Evolutionary conservation across 371 early-diverging fungal genomes (phyloP).

Genomic region (Rhizopus delemar): DNA sequence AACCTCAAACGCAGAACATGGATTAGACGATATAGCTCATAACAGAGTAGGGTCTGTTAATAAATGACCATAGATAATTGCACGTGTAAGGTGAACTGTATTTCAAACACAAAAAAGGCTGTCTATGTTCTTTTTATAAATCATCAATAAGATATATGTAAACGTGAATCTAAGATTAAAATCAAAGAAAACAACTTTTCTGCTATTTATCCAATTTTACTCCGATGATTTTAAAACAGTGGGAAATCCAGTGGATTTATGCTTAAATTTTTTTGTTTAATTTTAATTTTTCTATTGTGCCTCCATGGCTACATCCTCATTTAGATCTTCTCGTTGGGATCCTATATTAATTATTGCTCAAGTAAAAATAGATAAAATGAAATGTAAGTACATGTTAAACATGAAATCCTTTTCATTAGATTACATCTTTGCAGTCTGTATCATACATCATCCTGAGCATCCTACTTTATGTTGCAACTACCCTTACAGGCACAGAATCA

Average conservation of each 20-base stretch:
- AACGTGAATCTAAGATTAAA: no score
- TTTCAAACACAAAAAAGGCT: no score
- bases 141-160: no score
- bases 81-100: no score
- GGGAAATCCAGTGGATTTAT: background rate
- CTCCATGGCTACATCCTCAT: slow-evolving; percentile 27
- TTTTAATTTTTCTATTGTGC: slow-evolving; percentile 1
- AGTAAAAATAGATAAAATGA: slow-evolving; percentile 19
- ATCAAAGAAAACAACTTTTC: no score
- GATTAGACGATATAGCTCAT: no score
- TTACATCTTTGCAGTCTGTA: slow-evolving; percentile 61
- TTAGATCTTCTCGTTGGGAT: slow-evolving; percentile 53
- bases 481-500: slow-evolving; percentile 63
- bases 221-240: no score
- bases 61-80: no score
- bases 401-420: slow-evolving; percentile 27
- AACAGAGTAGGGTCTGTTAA: no score
- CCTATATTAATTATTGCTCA: slow-evolving; percentile 49
- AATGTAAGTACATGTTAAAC: background rate
- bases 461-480: slow-evolving; percentile 55
- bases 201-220: no score
- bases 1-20: no score
- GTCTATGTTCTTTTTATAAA: no score
- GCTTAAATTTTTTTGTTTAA: background rate
- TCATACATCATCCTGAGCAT: slow-evolving; percentile 65